Base-by-base conservation (phyloP, 768 basidiomycete species). In the Cystobasidium onofrii region DNA sequence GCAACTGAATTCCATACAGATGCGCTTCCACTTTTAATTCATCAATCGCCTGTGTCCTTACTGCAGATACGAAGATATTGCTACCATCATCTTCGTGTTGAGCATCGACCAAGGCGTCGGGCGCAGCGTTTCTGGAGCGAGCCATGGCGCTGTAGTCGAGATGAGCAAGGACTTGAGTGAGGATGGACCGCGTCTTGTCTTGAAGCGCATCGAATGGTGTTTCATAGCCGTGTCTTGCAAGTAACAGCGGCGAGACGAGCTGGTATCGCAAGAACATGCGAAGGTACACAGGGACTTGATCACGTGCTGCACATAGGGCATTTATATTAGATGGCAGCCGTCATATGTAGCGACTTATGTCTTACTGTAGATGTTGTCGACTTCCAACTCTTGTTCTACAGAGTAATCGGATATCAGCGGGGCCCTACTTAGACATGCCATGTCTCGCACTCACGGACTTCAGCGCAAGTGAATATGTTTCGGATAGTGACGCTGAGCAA, bases 101-200 rank as follows among this genome's bases (percentile, higher is more conserved):
- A 77, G 86, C 86, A 74, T 90, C 89, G 2, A 88, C 89, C 43
- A 91, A 81, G 0, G 88, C 27, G 39, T 88, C 25, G 90, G 87
- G 76, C 90, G 90, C 81, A 90, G 91, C 62, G 90, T 43, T 76
- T 54, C 63, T 4, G 1, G 70, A 76, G 18, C 63, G n/a, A 1
- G 64, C 60, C 39, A 71, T 46, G 43, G 43, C 52, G n/a, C 50
- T 73, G 43, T 74, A 79, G 82, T 75, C 71, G 46, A 75, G 85
- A 73, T 91, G 90, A 4, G 90, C 87, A 23, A 91, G 89, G 39
- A 92, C 90, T 81, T 91, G 90, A 0, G 90, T 92, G 66, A 92
- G 81, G 74, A 92, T 91, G 0, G 89, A 90, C 81, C 91, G 91
- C 0, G 90, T 89, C 83, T 92, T 92, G 81, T 92, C 90, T 60